Percentiles rank a stretch among this genome's conserved stretches.
Evolutionary conservation across 129 eudicot species (phyloP).

Genomic region (Glebionis coronaria): DNA sequence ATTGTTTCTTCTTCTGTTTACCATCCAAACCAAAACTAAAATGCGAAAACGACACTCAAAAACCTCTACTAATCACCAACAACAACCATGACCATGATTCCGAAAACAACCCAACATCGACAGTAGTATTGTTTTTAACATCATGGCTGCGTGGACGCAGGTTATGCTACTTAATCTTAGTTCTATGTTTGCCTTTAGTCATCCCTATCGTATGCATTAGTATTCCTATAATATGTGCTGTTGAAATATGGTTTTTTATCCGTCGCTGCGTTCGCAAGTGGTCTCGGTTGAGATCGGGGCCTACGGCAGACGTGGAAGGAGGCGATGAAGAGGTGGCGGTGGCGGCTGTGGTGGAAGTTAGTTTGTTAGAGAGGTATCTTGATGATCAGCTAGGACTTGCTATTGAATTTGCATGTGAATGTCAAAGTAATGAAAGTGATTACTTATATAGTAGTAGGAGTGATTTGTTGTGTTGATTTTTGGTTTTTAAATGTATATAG

Average conservation of each 20-base stretch:
- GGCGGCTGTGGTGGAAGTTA: conserved; percentile 32
- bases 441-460: conserved; percentile 13
- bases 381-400: conserved; percentile 60
- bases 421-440: conserved; percentile 26
- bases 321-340: conserved; percentile 24
- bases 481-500: conserved; percentile 7
- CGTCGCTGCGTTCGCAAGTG: conserved; percentile 25
- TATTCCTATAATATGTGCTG: conserved; percentile 35
- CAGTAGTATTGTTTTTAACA: conserved; percentile 26
- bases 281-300: conserved; percentile 22
- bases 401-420: conserved; percentile 36
- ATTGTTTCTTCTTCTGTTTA: conserved; percentile 12
- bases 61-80: conserved; percentile 12
- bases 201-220: conserved; percentile 36
- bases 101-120: conserved; percentile 24
- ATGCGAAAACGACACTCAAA: conserved; percentile 27
- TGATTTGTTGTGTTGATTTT: conserved; percentile 18
- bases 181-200: conserved; percentile 48
- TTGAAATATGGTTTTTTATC: conserved; percentile 24
- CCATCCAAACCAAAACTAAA: conserved; percentile 25
- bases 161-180: conserved; percentile 35
- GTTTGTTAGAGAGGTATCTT: conserved; percentile 50
- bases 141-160: conserved; percentile 45
- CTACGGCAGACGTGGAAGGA: conserved; percentile 20
- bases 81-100: conserved; percentile 13